Base-by-base conservation (phyloP, 768 basidiomycete genomes). In the Mycena pura region DNA sequence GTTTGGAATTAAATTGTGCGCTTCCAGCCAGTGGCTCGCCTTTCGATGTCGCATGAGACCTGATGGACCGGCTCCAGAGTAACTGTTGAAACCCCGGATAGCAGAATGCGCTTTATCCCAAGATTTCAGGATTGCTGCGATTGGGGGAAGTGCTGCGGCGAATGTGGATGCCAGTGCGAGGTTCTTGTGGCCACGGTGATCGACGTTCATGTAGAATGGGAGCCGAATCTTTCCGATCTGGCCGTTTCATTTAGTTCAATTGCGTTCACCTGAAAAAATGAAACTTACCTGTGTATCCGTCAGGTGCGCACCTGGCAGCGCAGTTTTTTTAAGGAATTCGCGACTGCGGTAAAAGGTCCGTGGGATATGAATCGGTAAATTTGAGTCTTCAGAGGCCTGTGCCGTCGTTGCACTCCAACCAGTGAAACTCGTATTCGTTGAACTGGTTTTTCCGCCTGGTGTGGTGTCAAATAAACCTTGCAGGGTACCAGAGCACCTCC, bases 221-320 rank as follows among this genome's bases (percentile, higher is more conserved):
- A 57, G 5, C 34, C 45, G 56, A 39, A 57, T 29, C 6, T 15
- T 29, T 19, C 40, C 45, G 19, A 48, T 38, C 56, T 57, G 43
- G n/a, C n/a, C n/a, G n/a, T n/a, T n/a, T n/a, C 3, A 40, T 51
- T 24, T 9, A 24, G 25, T 43, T 4, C 24, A 1, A 22, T 24
- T 19, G 10, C 3, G 9, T n/a, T n/a, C n/a, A n/a, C n/a, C n/a
- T n/a, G n/a, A n/a, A n/a, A n/a, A 17, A n/a, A 7, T 38, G 21
- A 19, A 27, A 3, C 15, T 27, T 41, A 13, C 40, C 41, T 43
- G 41, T 10, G 9, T 7, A 9, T 43, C 21, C 41, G 11, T 43
- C 8, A 43, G 11, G 10, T 43, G 34, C 34, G 17, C 34, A 8
- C 19, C 41, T n/a, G n/a, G n/a, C n/a, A n/a, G n/a, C 41, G 8